A percentile compares a stretch with the other conserved stretches of the same genome.
phyloP scores from a whole-genome alignment of 768 basidiomycete species.

The Chalciporus chontae region DNA sequence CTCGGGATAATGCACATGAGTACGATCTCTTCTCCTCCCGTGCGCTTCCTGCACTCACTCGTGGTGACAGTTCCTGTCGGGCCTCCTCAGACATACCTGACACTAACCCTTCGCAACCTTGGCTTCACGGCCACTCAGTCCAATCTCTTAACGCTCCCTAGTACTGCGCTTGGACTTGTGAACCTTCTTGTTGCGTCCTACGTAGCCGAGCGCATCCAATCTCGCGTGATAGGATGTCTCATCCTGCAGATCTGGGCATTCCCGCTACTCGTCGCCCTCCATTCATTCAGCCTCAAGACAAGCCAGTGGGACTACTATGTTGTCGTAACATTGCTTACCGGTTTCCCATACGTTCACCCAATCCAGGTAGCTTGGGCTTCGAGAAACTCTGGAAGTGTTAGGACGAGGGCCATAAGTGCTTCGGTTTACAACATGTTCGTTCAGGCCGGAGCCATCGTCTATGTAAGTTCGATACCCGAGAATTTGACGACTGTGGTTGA shows the following conservation, averaged over 20 bases:
- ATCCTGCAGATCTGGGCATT: slow-evolving; percentile 60
- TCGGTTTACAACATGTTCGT: slow-evolving; percentile 63
- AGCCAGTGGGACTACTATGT: slow-evolving; percentile 55
- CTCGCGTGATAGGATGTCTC: slow-evolving; percentile 50
- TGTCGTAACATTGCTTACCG: slow-evolving; percentile 52
- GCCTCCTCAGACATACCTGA: slow-evolving; percentile 61
- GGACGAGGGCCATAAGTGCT: slow-evolving; percentile 44
- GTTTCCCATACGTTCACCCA: slow-evolving; percentile 43
- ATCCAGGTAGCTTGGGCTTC: slow-evolving; percentile 56
- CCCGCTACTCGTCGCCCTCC: slow-evolving; percentile 54
- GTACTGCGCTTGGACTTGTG: slow-evolving; percentile 48
- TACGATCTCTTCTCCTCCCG: slow-evolving; percentile 21
- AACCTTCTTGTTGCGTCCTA: slow-evolving; percentile 47
- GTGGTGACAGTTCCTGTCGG: slow-evolving; percentile 46
- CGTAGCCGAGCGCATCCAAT: slow-evolving; percentile 54
- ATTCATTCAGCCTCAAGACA: slow-evolving; percentile 45
- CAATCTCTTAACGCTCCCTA: slow-evolving; percentile 61
- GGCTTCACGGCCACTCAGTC: slow-evolving; percentile 63
- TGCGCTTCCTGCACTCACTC: background rate
- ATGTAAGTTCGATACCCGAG: slow-evolving; percentile 30
- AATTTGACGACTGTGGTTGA: slow-evolving; percentile 2
- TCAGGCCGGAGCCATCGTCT: slow-evolving; percentile 51
- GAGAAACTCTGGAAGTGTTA: slow-evolving; percentile 57
- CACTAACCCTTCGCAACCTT: slow-evolving; percentile 55
- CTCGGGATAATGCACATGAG: slow-evolving; percentile 44